These are phyloP conservation scores for Bombardia bombarda DNA, from an alignment of 495 filamentous ascomycete species.

Conservation along the genomic window DNA sequence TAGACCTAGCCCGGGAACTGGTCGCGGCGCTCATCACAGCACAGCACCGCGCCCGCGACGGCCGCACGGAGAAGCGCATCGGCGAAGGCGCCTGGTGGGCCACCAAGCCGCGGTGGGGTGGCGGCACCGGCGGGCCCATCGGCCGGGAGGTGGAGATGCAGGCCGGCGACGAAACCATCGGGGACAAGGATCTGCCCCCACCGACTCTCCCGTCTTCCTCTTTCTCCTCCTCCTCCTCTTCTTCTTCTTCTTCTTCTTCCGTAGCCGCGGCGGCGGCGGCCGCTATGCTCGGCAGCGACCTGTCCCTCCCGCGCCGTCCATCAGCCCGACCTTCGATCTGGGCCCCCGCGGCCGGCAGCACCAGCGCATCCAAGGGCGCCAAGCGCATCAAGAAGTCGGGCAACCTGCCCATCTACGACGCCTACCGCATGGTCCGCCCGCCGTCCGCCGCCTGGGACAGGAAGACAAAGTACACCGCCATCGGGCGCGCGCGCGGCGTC, in stretches of 20 bases:
- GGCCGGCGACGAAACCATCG: slow-evolving; percentile 26
- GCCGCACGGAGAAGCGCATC: slow-evolving; percentile 52
- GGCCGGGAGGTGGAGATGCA: slow-evolving; percentile 44
- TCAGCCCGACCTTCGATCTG: neutral
- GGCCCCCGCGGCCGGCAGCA: neutral
- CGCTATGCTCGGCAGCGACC: neutral
- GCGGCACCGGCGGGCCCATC: slow-evolving; percentile 56
- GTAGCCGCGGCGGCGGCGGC: neutral
- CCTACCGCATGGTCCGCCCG: slow-evolving; percentile 51
- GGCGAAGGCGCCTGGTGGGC: slow-evolving; percentile 82
- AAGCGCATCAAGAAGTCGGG: slow-evolving; percentile 39
- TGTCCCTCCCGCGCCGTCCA: slow-evolving; percentile 6
- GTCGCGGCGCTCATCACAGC: slow-evolving; percentile 67
- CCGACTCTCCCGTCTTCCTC: slow-evolving; percentile 1
- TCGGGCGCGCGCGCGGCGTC: slow-evolving; percentile 49
- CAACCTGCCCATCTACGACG: slow-evolving; percentile 45
- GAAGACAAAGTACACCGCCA: slow-evolving; percentile 60
- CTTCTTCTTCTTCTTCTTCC: slow-evolving; percentile 2
- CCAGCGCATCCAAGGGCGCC: slow-evolving; percentile 27
- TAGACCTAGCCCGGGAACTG: slow-evolving; percentile 68
- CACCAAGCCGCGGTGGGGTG: slow-evolving; percentile 65
- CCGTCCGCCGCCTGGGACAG: slow-evolving; percentile 68
- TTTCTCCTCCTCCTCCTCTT: slow-evolving; percentile 1
- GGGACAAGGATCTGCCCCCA: slow-evolving; percentile 34
- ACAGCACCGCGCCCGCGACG: slow-evolving; percentile 73